Evolutionary conservation across 2,329 filamentous ascomycete species (phyloP).

Genomic region (Colletotrichum brevisporum): DNA sequence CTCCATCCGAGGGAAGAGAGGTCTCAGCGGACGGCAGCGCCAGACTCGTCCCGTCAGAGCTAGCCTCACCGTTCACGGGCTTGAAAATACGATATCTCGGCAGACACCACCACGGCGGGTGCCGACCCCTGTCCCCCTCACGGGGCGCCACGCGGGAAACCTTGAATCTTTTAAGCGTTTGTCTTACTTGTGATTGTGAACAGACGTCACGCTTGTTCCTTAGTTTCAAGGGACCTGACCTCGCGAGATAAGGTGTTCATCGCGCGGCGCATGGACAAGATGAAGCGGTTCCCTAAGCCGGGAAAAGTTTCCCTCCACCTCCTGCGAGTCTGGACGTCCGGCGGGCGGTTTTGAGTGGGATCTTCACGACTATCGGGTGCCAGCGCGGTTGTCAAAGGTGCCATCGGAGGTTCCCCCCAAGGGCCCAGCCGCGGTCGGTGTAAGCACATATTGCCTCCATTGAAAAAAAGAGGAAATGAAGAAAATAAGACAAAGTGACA

Average conservation of each 20-base stretch:
- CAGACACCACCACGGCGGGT: not conserved
- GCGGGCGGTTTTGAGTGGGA: slow-evolving; percentile 1
- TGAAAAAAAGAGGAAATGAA: too few species aligned
- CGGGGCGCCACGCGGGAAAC: slow-evolving; percentile 13
- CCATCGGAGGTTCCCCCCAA: not conserved
- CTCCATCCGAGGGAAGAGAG: not conserved
- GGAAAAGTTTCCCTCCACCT: not conserved
- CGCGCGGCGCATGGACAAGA: not conserved
- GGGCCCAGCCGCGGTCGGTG: slow-evolving; percentile 5
- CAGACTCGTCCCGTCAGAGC: not conserved
- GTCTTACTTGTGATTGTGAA: slow-evolving; percentile 4
- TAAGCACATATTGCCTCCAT: not conserved
- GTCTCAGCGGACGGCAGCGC: not conserved
- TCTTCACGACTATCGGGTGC: slow-evolving; percentile 12
- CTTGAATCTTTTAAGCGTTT: not conserved
- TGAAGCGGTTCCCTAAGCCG: not conserved
- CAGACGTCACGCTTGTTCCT: slow-evolving; percentile 4
- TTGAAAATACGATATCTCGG: slow-evolving; percentile 16
- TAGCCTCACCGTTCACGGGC: not conserved
- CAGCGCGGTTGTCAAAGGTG: slow-evolving; percentile 13
- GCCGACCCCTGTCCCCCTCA: not conserved
- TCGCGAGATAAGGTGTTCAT: not conserved
- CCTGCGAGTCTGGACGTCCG: not conserved
- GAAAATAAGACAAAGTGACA: not conserved
- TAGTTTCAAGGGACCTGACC: not conserved